Conservation (phyloP, 306 rosid genomes). For the Cucumis sativus region Cucumber_9930_V3 NC_026658.2:15903501-15904000, state of each 20-base stretch:
- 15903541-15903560: background rate
- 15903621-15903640: no score
- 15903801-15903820: background rate
- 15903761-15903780: no score
- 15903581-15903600: no score
- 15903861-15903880: background rate
- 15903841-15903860: background rate
- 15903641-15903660: no score
- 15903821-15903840: background rate
- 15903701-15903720: no score
- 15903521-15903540: background rate
- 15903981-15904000: background rate
- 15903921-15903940: background rate
- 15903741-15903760: no score
- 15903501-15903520: background rate
- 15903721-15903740: no score
- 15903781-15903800: no score
- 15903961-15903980: background rate
- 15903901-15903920: background rate
- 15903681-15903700: no score
- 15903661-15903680: no score
- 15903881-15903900: background rate
- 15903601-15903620: no score
- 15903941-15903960: background rate
- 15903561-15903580: background rate